Evolutionary conservation across 768 basidiomycete species (phyloP).

Genomic region (Boletus rufocinnamomeus): DNA sequence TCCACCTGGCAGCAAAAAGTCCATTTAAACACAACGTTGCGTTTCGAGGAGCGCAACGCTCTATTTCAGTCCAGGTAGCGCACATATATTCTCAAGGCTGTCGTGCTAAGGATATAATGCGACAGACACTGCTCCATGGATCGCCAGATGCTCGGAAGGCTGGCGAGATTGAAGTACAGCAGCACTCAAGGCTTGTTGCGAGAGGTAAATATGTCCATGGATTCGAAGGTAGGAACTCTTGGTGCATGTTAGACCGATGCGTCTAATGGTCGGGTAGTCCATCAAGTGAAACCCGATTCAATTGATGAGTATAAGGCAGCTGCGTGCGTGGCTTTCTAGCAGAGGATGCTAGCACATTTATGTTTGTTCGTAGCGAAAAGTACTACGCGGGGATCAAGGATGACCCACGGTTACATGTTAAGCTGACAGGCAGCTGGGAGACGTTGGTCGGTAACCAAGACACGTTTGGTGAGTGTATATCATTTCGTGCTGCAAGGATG

Average conservation of each 20-base stretch:
- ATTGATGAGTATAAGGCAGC: conserved; percentile 84
- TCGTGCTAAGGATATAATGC: conserved; percentile 31
- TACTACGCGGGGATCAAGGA: conserved; percentile 83
- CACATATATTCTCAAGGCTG: conserved; percentile 23
- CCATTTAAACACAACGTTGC: conserved; percentile 14
- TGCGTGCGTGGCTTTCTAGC: conserved; percentile 56
- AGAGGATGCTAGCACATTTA: conserved; percentile 6
- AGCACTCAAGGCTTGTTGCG: conserved; percentile 88
- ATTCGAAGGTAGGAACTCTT: conserved; percentile 62
- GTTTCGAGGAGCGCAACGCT: conserved; percentile 40
- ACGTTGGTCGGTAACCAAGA: conserved; percentile 88
- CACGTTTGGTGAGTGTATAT: conserved; percentile 62
- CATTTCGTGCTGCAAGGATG: neutral
- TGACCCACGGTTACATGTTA: conserved; percentile 73
- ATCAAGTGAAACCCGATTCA: conserved; percentile 81
- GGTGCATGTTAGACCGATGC: neutral
- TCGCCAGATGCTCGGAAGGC: conserved; percentile 85
- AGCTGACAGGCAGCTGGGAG: conserved; percentile 95
- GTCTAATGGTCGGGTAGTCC: conserved; percentile 50
- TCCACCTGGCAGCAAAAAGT: conserved; percentile 22
- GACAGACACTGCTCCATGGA: conserved; percentile 88
- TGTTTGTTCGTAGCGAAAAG: conserved; percentile 53
- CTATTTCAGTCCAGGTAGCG: conserved; percentile 65
- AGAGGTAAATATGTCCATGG: conserved; percentile 94
- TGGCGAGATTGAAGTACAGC: conserved; percentile 71